These are phyloP conservation scores for Crithidia bombi DNA, from an alignment of 208 protist genomes.

Conservation along the genomic window DNA sequence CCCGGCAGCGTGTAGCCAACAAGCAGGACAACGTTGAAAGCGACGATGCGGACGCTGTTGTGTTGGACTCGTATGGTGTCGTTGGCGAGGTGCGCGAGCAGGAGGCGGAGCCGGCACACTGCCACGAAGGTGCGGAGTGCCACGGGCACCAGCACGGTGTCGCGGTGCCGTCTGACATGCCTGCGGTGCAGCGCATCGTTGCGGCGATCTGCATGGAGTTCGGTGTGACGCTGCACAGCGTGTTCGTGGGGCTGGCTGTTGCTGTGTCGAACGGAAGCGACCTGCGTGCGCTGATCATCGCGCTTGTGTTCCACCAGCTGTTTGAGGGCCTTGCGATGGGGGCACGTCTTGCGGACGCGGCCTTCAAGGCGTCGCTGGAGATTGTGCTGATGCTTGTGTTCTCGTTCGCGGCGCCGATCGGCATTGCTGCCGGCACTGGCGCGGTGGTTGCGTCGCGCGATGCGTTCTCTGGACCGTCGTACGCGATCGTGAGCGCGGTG, in stretches of 20 bases:
- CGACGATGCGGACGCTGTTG: conserved; percentile 3
- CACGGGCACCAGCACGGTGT: conserved; percentile 32
- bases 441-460: conserved; percentile 25
- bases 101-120: too few relatives aligned
- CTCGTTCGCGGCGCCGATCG: conserved; percentile 55
- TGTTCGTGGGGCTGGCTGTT: conserved; percentile 64
- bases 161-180: conserved; percentile 19
- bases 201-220: conserved; percentile 73
- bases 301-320: conserved; percentile 71
- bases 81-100: not conserved
- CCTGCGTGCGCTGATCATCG: conserved; percentile 47
- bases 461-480: conserved; percentile 35
- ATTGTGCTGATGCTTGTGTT: conserved; percentile 48
- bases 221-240: conserved; percentile 67
- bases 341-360: conserved; percentile 55
- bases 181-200: conserved; percentile 25
- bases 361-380: conserved; percentile 44
- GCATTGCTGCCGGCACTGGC: conserved; percentile 38
- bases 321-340: conserved; percentile 74
- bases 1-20: not conserved
- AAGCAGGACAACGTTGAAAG: not conserved
- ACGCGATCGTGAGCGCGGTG: conserved; percentile 44
- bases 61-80: not conserved
- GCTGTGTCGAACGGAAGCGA: conserved; percentile 43
- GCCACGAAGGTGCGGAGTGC: not conserved